Evolutionary conservation across 768 basidiomycete species (phyloP).

Genomic region (Daedaleopsis sinensis): DNA sequence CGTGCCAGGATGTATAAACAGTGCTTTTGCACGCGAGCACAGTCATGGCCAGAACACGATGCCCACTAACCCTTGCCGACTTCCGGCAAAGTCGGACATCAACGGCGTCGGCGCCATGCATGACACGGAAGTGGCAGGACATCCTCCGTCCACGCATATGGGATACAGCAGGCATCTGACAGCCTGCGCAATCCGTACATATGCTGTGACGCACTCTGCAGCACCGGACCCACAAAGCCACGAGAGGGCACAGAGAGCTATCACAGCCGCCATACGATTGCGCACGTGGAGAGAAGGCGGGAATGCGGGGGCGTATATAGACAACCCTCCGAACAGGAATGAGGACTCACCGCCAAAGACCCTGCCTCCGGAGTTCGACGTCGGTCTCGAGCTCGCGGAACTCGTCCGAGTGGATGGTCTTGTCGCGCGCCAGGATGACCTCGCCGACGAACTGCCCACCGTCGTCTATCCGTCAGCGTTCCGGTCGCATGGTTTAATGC

Average conservation of each 20-base stretch:
- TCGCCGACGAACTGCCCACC: slow-evolving; percentile 81
- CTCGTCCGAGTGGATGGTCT: slow-evolving; percentile 76
- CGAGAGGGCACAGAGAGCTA: not conserved
- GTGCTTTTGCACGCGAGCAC: not conserved
- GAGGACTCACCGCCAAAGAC: slow-evolving; percentile 64
- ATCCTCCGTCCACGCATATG: no score
- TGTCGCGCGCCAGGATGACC: slow-evolving; percentile 83
- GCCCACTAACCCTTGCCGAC: not conserved
- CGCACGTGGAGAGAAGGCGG: not conserved
- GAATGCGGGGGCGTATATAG: not conserved
- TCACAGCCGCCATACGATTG: no score
- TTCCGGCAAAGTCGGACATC: slow-evolving; percentile 4
- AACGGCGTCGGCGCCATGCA: not conserved
- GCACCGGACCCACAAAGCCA: no score
- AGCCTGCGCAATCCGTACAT: not conserved
- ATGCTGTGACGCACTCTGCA: no score
- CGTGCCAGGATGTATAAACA: no score
- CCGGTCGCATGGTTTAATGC: slow-evolving; percentile 6
- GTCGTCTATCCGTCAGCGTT: not conserved
- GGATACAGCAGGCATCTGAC: not conserved
- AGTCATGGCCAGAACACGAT: not conserved
- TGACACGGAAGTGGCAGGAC: not conserved
- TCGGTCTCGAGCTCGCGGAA: slow-evolving; percentile 83
- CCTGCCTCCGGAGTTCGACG: slow-evolving; percentile 77
- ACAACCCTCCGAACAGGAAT: not conserved